Evolutionary conservation across 192 early-diverging fungal species (phyloP).

Genomic region (Gryganskiella cystojenkinii): DNA sequence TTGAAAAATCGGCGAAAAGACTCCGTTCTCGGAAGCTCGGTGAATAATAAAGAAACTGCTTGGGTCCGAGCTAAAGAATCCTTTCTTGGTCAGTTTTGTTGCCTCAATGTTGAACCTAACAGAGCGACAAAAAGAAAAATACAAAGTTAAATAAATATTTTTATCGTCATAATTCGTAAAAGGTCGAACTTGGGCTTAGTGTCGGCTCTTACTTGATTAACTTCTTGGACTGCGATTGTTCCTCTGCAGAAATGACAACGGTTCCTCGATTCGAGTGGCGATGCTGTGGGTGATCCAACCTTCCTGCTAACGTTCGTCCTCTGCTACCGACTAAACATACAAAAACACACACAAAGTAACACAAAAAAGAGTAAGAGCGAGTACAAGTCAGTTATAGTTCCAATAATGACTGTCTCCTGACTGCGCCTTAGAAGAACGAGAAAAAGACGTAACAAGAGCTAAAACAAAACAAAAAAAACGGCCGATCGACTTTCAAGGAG

Average conservation of each 20-base stretch:
- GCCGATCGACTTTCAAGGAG: background rate
- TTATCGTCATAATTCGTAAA: background rate
- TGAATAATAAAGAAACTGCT: slow-evolving; percentile 51
- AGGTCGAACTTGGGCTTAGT: background rate
- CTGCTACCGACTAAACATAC: slow-evolving; percentile 46
- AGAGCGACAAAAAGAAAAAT: slow-evolving; percentile 15
- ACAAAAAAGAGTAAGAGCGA: background rate
- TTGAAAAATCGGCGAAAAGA: slow-evolving; percentile 53
- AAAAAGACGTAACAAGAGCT: background rate
- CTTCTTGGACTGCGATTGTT: slow-evolving; percentile 53
- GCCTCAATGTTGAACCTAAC: slow-evolving; percentile 45
- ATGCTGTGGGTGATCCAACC: slow-evolving; percentile 45
- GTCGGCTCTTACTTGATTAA: slow-evolving; percentile 24
- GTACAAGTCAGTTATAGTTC: background rate
- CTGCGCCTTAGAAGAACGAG: background rate
- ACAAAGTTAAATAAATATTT: slow-evolving; percentile 29
- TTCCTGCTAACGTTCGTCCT: slow-evolving; percentile 39
- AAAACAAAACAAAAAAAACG: too few relatives aligned
- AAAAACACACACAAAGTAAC: too few relatives aligned
- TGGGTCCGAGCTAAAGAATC: slow-evolving; percentile 44
- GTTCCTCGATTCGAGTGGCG: slow-evolving; percentile 47
- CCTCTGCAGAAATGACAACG: slow-evolving; percentile 61
- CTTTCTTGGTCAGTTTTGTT: slow-evolving; percentile 42
- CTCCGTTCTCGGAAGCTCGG: slow-evolving; percentile 51
- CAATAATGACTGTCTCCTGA: background rate